Evolutionary conservation across 306 rosid genomes (phyloP).

Genomic region (Medicago arabica): DNA sequence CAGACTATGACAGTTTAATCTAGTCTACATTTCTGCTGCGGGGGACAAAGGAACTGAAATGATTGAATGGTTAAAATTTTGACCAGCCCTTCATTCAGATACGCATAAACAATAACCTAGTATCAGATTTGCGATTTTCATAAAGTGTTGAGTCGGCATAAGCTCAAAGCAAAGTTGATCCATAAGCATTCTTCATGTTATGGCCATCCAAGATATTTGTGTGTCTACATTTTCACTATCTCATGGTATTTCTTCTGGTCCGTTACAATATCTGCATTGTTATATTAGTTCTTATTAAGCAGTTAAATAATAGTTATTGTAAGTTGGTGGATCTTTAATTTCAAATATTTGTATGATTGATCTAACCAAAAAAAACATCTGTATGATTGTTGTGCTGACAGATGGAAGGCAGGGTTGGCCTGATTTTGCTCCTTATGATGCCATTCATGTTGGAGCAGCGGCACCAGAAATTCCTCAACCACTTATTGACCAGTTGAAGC

Average conservation of each 20-base stretch:
- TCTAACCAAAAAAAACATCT: not conserved
- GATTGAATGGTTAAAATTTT: not conserved
- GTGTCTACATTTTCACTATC: constrained; percentile 30
- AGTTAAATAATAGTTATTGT: not conserved
- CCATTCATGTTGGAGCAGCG: constrained; percentile 98
- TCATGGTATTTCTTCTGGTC: constrained; percentile 1
- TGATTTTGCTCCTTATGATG: constrained; percentile 83
- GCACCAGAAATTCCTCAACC: constrained; percentile 85
- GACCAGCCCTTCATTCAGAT: not conserved
- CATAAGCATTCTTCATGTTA: constrained; percentile 17
- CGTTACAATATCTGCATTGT: not conserved
- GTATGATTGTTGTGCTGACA: constrained; percentile 40
- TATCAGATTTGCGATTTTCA: constrained; percentile 7
- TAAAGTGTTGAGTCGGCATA: constrained; percentile 20
- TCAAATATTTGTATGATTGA: constrained; percentile 7
- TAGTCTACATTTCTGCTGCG: not conserved
- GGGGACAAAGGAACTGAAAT: not conserved
- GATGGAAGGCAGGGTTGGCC: constrained; percentile 97
- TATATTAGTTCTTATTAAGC: constrained; percentile 9
- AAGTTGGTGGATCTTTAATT: constrained; percentile 16
- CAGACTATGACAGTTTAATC: not conserved
- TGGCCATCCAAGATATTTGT: constrained; percentile 7
- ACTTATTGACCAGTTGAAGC: constrained; percentile 87
- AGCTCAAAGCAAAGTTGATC: constrained; percentile 21
- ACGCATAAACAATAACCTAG: not conserved